Base-by-base conservation (phyloP, 1,284 basidiomycete species). In the Boletus hoseneyae region DNA sequence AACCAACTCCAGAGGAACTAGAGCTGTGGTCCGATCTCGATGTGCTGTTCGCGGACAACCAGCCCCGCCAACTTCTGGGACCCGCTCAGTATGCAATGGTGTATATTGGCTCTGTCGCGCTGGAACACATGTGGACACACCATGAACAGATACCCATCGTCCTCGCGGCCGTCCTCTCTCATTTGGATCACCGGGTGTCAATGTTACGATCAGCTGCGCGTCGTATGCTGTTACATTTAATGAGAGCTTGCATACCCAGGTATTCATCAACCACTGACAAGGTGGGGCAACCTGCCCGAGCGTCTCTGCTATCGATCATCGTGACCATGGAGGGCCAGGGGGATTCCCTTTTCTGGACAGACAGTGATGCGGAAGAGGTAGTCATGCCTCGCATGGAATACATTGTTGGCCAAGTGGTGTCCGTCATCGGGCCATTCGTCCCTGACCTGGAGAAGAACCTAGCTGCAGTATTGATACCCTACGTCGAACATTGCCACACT, bases 401-500 rank as follows among this genome's bases (percentile, higher is more conserved):
- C 58, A 69, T 93, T 18, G 83, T 85, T 54, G 75, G 77, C 11
- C 79, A 83, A 50, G 76, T 91, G 12, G 68, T 94, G n/a, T 72
- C 70, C 10, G 75, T 93, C 52, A 68, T 96, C 38, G 76, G 82
- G 45, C 87, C 87, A 19, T 72, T 90, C 13, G 80, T 83, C 50
- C 82, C 87, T 3, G 73, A 76, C 12, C 67, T 96, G 34, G 74
- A 82, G 25, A 82, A 89, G 54, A 76, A 82, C 44, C 94, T 95
- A 87, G 92, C 91, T 6, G 82, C 84, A 6, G 63, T 92, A 27
- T 90, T 92, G 3, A 72, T 97, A 51, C 71, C 77, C 30, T 97
- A 95, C 88, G 90, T 92, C 2, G 93, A 92, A 3, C 79, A 86
- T 1, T 94, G 91, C 59, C 88, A 92, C 4, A 90, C 94, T 53